A percentile compares a stretch with the other conserved stretches of the same genome.
Evolutionary conservation across 306 rosid genomes (phyloP).

Genomic region (Rosa rugosa): DNA sequence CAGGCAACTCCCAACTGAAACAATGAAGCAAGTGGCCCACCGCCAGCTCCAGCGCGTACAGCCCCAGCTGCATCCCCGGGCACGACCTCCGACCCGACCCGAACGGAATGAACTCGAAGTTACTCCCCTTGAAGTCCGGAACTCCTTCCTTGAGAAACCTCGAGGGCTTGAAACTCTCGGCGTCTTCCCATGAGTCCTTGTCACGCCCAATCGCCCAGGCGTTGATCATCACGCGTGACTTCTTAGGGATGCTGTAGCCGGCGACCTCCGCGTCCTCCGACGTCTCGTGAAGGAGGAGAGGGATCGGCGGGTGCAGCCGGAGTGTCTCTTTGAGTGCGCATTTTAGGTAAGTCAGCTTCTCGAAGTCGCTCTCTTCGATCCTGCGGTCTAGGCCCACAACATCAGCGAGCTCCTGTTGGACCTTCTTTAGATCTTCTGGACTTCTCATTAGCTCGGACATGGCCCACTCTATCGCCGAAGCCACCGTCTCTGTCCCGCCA

Average conservation of each 20-base stretch:
- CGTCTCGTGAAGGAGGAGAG: conserved; percentile 91
- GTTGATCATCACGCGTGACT: conserved; percentile 74
- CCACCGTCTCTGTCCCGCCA: conserved; percentile 95
- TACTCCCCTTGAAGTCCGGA: conserved; percentile 71
- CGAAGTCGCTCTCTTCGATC: conserved; percentile 67
- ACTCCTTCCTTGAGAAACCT: conserved; percentile 53
- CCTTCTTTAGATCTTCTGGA: conserved; percentile 59
- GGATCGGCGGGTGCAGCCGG: conserved; percentile 90
- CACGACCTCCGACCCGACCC: conserved; percentile 95
- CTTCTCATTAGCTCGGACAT: conserved; percentile 70
- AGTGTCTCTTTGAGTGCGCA: conserved; percentile 70
- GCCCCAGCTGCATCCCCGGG: conserved; percentile 89
- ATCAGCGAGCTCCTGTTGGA: conserved; percentile 57
- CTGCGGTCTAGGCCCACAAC: conserved; percentile 68
- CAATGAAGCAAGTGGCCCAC: conserved; percentile 78
- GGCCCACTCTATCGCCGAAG: conserved; percentile 91
- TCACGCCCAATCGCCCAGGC: conserved; percentile 89
- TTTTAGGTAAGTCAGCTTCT: conserved; percentile 54
- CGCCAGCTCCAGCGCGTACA: conserved; percentile 67
- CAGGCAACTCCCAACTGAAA: conserved; percentile 79
- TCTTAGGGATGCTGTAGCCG: conserved; percentile 62
- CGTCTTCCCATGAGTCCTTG: conserved; percentile 54
- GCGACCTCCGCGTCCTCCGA: conserved; percentile 55
- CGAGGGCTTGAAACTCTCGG: conserved; percentile 50
- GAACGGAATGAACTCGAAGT: conserved; percentile 86